phyloP scores from a whole-genome alignment of 257 asterid species.

The Solanum bulbocastanum region DNA sequence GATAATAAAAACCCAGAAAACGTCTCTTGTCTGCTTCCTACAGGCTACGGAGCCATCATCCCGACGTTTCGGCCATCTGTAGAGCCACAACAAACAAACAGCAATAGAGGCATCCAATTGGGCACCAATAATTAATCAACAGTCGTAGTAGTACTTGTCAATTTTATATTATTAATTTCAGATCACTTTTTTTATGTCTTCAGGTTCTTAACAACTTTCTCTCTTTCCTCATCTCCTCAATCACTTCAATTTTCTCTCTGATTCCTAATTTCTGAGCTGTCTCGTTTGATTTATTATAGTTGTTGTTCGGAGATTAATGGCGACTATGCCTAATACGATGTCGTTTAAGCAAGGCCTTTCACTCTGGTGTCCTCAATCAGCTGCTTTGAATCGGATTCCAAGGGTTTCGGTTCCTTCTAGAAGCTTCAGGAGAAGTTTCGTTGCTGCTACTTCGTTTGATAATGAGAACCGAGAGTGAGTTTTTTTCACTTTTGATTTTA shows the following conservation, averaged over 20 bases:
- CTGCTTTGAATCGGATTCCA: slow-evolving; percentile 32
- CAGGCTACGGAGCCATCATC: neutral
- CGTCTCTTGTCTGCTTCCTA: neutral
- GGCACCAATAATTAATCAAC: neutral
- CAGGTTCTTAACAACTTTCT: slow-evolving; percentile 1
- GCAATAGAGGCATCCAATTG: neutral
- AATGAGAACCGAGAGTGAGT: slow-evolving; percentile 85
- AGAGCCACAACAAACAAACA: neutral
- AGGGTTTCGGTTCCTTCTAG: slow-evolving; percentile 20
- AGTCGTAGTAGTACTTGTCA: neutral
- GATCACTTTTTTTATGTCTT: neutral
- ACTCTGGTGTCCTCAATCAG: slow-evolving; percentile 44
- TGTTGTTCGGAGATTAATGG: slow-evolving; percentile 35
- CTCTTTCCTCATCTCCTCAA: neutral
- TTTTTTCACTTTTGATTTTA: neutral
- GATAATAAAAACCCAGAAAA: neutral
- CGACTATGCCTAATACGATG: slow-evolving; percentile 38
- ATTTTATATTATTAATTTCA: neutral
- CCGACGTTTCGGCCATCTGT: neutral
- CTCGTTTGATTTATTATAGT: neutral
- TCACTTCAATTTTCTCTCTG: neutral
- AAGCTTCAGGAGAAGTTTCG: slow-evolving; percentile 41
- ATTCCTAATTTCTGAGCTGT: neutral
- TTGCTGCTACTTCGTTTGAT: slow-evolving; percentile 60
- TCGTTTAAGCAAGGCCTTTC: slow-evolving; percentile 63